Evolutionary conservation across 495 filamentous ascomycete species (phyloP), one percentile per base, ranked within the genome.

Genomic region (Endocarpon pusillum): DNA sequence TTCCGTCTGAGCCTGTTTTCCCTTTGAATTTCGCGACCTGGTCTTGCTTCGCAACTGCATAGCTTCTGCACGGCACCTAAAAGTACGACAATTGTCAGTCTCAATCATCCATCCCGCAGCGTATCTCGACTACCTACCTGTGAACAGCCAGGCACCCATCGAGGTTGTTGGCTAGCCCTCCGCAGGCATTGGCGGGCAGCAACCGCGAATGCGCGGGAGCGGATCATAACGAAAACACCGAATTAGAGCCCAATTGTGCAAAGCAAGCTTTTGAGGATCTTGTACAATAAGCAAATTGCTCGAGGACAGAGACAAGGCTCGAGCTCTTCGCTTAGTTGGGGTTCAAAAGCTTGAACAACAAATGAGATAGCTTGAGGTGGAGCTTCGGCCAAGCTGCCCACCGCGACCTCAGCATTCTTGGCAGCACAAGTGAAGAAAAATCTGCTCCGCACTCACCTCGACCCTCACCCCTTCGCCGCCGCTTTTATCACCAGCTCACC

Each of bases 1-100:
- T 24, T 75, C 94, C 87, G 69, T 86, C 73, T 51, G 79, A 58
- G 42, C 75, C 82, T 62, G 92, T 94, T 54, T 69, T 61, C 43
- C 89, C 89, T 47, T 76, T 76, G 67, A 94, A 97, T 61, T 85
- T 78, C 53, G 85, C 89, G 45, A 97, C 81, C 41, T 76, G 73
- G 21, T 83, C 78, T 32, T 76, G 57, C 28, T 58, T 55, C 37
- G 71, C 51, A 33, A 57, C 48, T 34, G 72, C 60, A 41, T 71
- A 74, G 39, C 47, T 45, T 46, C 58, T 45, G 3, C 42, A 35
- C 57, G 64, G 37, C n/a, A 61, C 36, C 60, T 64, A 53, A 11
- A 38, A 34, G 21, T 17, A 21, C 20, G 27, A 36, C n/a, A 11
- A 23, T 26, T 9, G 42, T 66, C 37, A 61, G 55, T n/a, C 37